Percentiles rank a stretch among this genome's conserved stretches.
Evolutionary conservation across 108 stramenopile species (phyloP).

Genomic region (Mayamaea pseudoterrestris): DNA sequence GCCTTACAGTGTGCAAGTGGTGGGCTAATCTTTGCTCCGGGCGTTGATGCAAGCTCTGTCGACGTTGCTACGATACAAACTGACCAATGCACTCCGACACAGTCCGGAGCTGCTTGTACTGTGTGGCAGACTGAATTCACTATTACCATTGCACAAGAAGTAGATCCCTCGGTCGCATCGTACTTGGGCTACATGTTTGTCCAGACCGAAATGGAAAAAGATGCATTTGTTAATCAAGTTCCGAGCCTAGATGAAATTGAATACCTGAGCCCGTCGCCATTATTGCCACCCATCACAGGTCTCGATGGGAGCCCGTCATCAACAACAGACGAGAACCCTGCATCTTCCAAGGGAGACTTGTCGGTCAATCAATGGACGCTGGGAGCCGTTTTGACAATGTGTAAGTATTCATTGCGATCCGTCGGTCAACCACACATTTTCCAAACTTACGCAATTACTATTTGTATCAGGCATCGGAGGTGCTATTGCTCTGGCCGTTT

Average conservation of each 20-base stretch:
- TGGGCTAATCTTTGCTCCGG: not conserved
- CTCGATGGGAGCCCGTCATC: not conserved
- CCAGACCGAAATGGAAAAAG: constrained; percentile 14
- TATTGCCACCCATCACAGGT: not conserved
- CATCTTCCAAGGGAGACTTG: constrained; percentile 1
- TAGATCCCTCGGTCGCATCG: constrained; percentile 12
- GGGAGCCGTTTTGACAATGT: constrained; percentile 25
- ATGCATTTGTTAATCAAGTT: constrained; percentile 8
- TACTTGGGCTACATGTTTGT: constrained; percentile 16
- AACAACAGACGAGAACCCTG: not conserved
- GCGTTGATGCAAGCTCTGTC: not conserved
- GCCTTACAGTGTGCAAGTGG: constrained; percentile 5
- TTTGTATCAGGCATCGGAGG: constrained; percentile 17
- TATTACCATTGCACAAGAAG: constrained; percentile 2
- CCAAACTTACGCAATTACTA: not conserved
- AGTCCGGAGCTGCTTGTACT: not conserved
- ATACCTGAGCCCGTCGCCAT: constrained; percentile 19
- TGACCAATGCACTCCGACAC: not conserved
- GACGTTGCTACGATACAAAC: not conserved
- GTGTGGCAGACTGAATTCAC: not conserved
- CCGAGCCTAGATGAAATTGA: constrained; percentile 7
- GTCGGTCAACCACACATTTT: not conserved
- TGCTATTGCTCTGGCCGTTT: constrained; percentile 19
- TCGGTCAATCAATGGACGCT: constrained; percentile 24
- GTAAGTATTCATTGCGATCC: not conserved